Conservation (phyloP, 2,329 filamentous ascomycete species). For the Phaeosphaeria sp. region DNA sequence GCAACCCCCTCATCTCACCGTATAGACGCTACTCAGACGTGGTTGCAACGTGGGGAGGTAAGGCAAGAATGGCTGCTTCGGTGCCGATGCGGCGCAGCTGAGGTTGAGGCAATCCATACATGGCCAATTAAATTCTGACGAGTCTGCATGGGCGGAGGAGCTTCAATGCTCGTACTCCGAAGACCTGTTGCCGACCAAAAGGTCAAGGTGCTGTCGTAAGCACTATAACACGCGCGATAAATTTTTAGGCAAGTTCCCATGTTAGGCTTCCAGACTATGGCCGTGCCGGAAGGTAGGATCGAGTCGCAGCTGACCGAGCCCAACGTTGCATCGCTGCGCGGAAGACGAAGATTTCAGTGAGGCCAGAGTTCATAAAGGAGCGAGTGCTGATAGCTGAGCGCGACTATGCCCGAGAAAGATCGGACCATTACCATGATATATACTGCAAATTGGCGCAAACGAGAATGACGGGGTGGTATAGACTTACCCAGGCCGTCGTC, state of each 20-base stretch:
- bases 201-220: background rate
- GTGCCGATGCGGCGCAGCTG: background rate
- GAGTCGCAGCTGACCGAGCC: background rate
- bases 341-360: background rate
- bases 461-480: too few species aligned
- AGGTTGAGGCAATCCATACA: background rate
- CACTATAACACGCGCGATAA: background rate
- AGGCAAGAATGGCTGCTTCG: background rate
- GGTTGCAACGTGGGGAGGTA: background rate
- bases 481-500: too few species aligned
- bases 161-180: background rate
- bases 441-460: too few species aligned
- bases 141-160: background rate
- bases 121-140: background rate
- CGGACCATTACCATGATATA: too few species aligned
- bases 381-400: background rate
- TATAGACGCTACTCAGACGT: background rate
- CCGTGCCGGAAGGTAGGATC: too few species aligned
- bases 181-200: background rate
- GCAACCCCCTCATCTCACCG: conserved; percentile 5
- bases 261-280: background rate
- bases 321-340: background rate
- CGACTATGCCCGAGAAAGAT: background rate
- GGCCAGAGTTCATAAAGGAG: background rate
- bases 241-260: background rate